phyloP scores from a whole-genome alignment of 2,329 filamentous ascomycete species.

The Cladosporium phlei region DNA sequence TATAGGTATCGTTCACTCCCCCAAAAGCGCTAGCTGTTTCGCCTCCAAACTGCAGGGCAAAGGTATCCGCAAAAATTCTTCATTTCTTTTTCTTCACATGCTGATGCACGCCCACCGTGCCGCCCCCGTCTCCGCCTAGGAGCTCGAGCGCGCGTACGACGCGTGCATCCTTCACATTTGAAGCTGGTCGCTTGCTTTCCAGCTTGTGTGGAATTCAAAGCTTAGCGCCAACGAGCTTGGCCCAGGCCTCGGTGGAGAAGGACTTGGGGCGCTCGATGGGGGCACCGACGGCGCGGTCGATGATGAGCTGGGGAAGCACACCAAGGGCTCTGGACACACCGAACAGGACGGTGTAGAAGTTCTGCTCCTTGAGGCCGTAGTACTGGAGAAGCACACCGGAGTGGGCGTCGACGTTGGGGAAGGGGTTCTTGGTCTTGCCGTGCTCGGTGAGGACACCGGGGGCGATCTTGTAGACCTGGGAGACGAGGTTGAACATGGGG shows the following conservation, averaged over 20 bases:
- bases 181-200: neutral
- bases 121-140: conserved; percentile 27
- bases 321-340: conserved; percentile 96
- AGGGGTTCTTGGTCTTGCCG: conserved; percentile 99
- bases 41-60: neutral
- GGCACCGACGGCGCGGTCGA: conserved; percentile 93
- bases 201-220: conserved; percentile 56
- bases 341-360: conserved; percentile 99
- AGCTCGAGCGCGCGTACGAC: conserved; percentile 21
- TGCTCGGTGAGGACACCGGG: conserved; percentile 97
- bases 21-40: neutral
- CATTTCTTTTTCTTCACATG: conserved; percentile 14
- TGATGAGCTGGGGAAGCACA: conserved; percentile 98
- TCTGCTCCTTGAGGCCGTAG: conserved; percentile 98
- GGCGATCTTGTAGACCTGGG: conserved; percentile 99
- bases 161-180: neutral
- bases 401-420: conserved; percentile 97
- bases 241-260: conserved; percentile 95
- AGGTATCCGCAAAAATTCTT: neutral
- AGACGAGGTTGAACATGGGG: conserved; percentile 99
- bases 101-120: conserved; percentile 16
- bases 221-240: conserved; percentile 85
- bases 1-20: conserved; percentile 3
- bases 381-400: conserved; percentile 98
- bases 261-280: conserved; percentile 99